phyloP scores from a whole-genome alignment of 495 filamentous ascomycete species.

The Sabuloglossum arenarium region DNA sequence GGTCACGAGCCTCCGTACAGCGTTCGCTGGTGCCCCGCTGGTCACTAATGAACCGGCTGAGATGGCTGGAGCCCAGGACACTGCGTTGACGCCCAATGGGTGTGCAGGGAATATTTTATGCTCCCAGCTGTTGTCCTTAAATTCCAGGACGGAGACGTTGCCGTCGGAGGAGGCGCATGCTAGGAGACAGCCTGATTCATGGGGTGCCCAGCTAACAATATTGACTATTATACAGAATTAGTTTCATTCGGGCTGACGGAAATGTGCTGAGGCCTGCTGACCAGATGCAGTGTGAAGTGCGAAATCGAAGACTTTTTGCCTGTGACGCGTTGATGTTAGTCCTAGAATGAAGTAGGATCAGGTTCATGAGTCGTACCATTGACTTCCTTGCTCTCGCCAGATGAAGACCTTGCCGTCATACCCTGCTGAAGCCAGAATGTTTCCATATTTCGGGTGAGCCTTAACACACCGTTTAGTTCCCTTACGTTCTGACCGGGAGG shows the following conservation, averaged over 20 bases:
- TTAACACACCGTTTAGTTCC: constrained; percentile 10
- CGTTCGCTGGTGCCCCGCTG: constrained; percentile 36
- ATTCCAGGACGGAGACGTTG: constrained; percentile 80
- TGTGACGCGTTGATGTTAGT: not conserved
- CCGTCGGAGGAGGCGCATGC: constrained; percentile 89
- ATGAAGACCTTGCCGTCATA: constrained; percentile 98
- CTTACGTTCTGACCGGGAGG: not conserved
- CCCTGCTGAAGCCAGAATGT: constrained; percentile 79
- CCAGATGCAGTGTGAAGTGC: constrained; percentile 67
- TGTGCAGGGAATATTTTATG: constrained; percentile 82
- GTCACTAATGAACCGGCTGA: constrained; percentile 61
- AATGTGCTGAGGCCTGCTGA: not conserved
- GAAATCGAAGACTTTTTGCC: constrained; percentile 73
- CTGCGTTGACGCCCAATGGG: constrained; percentile 79
- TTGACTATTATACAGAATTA: constrained; percentile 36
- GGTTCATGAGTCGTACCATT: constrained; percentile 11
- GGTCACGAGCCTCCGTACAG: constrained; percentile 63
- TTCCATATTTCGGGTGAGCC: constrained; percentile 96
- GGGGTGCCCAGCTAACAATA: constrained; percentile 89
- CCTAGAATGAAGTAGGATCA: not conserved
- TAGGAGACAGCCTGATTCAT: constrained; percentile 84
- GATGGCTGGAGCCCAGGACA: constrained; percentile 80
- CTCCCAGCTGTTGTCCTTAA: constrained; percentile 76
- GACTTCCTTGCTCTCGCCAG: constrained; percentile 64
- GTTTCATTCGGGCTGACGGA: constrained; percentile 12